Conservation (phyloP, 306 rosid genomes). For the Prunus mira region DNA sequence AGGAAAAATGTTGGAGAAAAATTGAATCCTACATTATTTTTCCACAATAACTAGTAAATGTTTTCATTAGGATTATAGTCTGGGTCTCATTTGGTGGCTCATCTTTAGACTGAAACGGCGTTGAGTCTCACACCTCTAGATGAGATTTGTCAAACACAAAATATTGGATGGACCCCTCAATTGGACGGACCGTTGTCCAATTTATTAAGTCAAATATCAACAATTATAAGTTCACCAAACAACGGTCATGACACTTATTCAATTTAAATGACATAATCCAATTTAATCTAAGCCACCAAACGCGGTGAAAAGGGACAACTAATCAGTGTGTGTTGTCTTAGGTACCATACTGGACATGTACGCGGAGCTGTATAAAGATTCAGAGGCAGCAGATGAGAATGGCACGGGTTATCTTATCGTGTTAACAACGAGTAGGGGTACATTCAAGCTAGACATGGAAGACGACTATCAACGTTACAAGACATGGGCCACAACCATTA, state of each 20-base stretch:
- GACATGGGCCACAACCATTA: conserved; percentile 72
- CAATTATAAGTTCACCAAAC: too few species aligned
- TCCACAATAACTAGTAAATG: not conserved
- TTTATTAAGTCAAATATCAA: too few species aligned
- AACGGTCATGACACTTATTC: too few species aligned
- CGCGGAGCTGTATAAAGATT: conserved; percentile 69
- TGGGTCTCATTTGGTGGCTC: not conserved
- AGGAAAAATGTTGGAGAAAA: not conserved
- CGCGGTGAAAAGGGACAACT: not conserved
- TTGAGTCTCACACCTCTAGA: too few species aligned
- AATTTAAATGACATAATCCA: too few species aligned
- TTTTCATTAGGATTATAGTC: not conserved
- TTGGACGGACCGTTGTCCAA: too few species aligned
- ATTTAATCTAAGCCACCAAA: too few species aligned
- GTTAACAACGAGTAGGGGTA: conserved; percentile 66
- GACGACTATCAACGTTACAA: conserved; percentile 63
- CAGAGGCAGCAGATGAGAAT: conserved; percentile 39
- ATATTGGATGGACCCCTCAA: too few species aligned
- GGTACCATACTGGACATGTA: conserved; percentile 54
- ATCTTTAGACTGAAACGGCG: too few species aligned
- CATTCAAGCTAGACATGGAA: conserved; percentile 84
- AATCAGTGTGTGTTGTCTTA: not conserved
- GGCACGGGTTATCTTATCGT: conserved; percentile 76
- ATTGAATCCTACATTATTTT: not conserved
- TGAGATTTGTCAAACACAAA: too few species aligned